Evolutionary conservation across 2,329 filamentous ascomycete genomes (phyloP), one percentile per base, ranked within the genome.

Genomic region (Neoascochyta sp.): DNA sequence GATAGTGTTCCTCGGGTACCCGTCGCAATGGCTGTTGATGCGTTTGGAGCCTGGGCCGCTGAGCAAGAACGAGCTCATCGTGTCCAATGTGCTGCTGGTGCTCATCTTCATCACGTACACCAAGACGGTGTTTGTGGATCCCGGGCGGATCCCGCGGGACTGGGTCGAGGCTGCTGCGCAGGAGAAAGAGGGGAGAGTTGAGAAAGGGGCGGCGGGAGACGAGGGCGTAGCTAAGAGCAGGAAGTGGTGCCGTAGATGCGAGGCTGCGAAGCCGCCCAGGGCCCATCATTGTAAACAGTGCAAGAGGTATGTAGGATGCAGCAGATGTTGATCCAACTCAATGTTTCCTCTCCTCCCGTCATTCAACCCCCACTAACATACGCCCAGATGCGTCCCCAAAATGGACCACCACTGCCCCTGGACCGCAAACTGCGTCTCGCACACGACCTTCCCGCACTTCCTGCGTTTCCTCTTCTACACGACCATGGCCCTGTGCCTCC

Each of bases 401-500:
- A 89, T 89, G 84, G 84, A 89, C 65, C 83, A 88, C 64, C 85
- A 93, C 66, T 92, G 86, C 55, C 84, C 86, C 3, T 92, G 86
- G 86, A 90, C 84, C 3, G 69, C 66, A 39, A 90, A 89, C 64
- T 93, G 86, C 66, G 83, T 92, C 30, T 88, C 83, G 9, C 76
- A 88, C 60, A 81, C 80, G 38, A 89, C 83, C 1, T 85, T 88
- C 50, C 86, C 86, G 6, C 81, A 90, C 65, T 92, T 92, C 62
- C 43, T 88, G 25, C 83, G 86, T 48, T 90, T 92, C 65, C 69
- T 92, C 23, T 57, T 78, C 41, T 89, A 79, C 57, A 72, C 83
- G 15, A 82, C 83, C 50, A 37, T 74, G 9, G 70, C 81, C 2
- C 78, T 86, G 45, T 36, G 54, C 3, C 80, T 80, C 32, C 71